Percentiles rank a stretch among this genome's conserved stretches.
phyloP scores from a whole-genome alignment of 257 asterid genomes.

The Osmanthus fragrans region DNA sequence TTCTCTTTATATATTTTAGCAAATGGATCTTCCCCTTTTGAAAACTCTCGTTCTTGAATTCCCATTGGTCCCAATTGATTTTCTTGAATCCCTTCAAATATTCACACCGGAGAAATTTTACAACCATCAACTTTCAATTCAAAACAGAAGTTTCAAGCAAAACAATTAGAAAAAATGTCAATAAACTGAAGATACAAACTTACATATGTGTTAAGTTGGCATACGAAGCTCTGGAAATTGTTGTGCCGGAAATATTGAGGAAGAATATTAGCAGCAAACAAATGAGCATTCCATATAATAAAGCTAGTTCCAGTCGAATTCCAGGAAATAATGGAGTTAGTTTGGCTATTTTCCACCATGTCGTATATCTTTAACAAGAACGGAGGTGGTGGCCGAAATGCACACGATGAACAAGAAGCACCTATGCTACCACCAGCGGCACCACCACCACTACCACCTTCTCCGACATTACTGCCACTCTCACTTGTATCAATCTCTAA shows the following conservation, averaged over 20 bases:
- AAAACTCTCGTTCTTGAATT: conserved; percentile 49
- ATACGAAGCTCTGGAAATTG: conserved; percentile 52
- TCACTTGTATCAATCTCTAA: conserved; percentile 11
- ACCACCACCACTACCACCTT: conserved; percentile 7
- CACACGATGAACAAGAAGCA: conserved; percentile 8
- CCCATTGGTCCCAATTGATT: conserved; percentile 50
- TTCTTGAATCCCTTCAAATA: conserved; percentile 47
- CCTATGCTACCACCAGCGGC: not conserved
- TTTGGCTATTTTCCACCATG: conserved; percentile 36
- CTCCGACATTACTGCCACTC: not conserved
- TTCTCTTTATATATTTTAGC: conserved; percentile 47
- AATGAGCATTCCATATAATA: conserved; percentile 38
- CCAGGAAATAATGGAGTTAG: conserved; percentile 45
- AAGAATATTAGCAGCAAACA: conserved; percentile 46
- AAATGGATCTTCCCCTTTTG: conserved; percentile 44
- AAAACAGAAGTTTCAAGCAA: not conserved
- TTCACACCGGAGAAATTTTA: not conserved
- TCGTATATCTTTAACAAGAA: conserved; percentile 50
- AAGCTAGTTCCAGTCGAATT: conserved; percentile 47
- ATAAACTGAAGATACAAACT: conserved; percentile 17
- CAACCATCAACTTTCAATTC: not conserved
- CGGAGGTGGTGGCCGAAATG: conserved; percentile 31
- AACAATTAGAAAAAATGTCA: not conserved
- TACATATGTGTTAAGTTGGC: conserved; percentile 63
- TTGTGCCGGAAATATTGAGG: conserved; percentile 47